Base-by-base conservation (phyloP, 2,329 filamentous ascomycete species). In the Neonectria magnoliae region DNA sequence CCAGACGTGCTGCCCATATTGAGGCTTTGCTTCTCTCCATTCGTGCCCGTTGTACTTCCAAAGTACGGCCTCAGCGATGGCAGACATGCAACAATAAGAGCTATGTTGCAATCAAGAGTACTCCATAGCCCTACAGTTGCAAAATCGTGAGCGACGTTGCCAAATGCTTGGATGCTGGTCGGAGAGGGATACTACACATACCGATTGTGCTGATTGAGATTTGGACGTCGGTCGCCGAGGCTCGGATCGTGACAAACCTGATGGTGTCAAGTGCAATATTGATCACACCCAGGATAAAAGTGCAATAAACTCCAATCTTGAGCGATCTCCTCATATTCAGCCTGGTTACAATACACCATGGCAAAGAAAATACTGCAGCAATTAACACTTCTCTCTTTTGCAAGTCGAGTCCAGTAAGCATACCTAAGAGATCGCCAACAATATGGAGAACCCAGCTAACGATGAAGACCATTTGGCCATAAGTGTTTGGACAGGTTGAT, bases 211-310 rank as follows among this genome's bases (percentile, higher is more conserved):
- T 71, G 6, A 73, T 68, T 1, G 68, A 63, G 4, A 60, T 22
- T 10, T 71, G 66, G 1, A 58, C 31, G 1, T 65, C 60, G 2
- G 22, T 2, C 14, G 20, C 9, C 16, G 56, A 54, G 2, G 64
- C 51, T 14, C 62, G 56, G 2, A 72, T 60, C 7, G 57, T 64
- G 2, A 72, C 22, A 18, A 69, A 72, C 2, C 70, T 65, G 2
- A 71, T 59, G 5, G 72, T 18, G 1, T 67, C 66, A 20, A 72
- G 68, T 4, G 68, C 57, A 7, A 72, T 69, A 5, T 71, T 67
- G 10, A 72, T 48, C 0, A 70, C 10, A 0, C 70, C 70, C 0
- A 72, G 55, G 1, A 71, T 54, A 10, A 68, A 71, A 0, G 69
- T 59, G 47, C 2, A 63, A 4, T 59, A 63, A n/a, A 62, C 36